phyloP scores from a whole-genome alignment of 2,329 filamentous ascomycete species.

The Xylaria sp. region DNA sequence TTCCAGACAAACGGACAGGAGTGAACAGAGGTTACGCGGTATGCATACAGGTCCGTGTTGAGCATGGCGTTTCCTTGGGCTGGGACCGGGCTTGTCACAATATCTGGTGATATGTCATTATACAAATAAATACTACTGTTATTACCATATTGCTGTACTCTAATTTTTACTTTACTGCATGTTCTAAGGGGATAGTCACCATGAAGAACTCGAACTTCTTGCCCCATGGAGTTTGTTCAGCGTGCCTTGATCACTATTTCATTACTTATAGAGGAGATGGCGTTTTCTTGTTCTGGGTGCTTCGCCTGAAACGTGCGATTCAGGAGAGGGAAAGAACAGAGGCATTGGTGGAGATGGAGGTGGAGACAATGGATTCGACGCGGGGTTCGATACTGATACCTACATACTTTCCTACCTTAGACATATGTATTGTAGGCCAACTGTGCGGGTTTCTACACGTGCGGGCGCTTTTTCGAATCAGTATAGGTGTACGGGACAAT shows the following conservation, averaged over 20 bases:
- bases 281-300: neutral
- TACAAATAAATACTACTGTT: neutral
- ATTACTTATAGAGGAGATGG: neutral
- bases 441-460: no score
- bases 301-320: neutral
- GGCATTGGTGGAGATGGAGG: no score
- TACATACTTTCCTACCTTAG: no score
- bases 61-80: conserved; percentile 22
- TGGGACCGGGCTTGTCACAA: conserved; percentile 3
- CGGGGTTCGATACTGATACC: no score
- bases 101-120: conserved; percentile 2
- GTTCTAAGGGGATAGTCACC: neutral
- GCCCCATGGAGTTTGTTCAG: neutral
- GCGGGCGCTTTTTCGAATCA: no score
- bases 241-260: no score
- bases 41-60: conserved; percentile 6
- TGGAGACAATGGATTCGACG: no score
- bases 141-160: no score
- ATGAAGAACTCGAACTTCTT: neutral
- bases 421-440: no score
- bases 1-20: neutral
- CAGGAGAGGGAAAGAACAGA: neutral
- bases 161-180: neutral
- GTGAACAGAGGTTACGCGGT: neutral
- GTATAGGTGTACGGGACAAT: no score